Evolutionary conservation across 352 stramenopile species (phyloP), one percentile per base, ranked within the genome.

Genomic region (Pythium brachiatum): DNA sequence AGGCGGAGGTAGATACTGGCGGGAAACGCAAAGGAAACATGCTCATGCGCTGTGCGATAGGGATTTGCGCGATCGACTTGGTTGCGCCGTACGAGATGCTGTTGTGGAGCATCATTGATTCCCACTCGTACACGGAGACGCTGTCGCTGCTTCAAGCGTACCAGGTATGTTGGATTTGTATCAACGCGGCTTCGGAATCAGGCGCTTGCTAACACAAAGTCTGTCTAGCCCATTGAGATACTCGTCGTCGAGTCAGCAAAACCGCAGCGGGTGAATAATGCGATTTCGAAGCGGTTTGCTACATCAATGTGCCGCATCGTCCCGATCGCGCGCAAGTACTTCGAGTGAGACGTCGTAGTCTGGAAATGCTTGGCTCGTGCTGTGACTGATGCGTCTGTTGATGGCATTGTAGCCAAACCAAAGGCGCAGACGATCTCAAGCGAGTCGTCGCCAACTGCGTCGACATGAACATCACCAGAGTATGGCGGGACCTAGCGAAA

Each of bases 351-450:
- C 34, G 34, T 36, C 31, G 29, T 34, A 11, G 29, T 11, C 9
- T 34, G 29, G 5, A 34, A 9, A 34, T 34, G n/a, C n/a, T 34
- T 11, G 29, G 29, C 29, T 34, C 29, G 29, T 9, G 5, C 29
- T 9, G 29, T 34, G 29, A 34, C 29, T 34, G 29, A 34, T 9
- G 5, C 9, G 29, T 34, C 9, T 9, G 29, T 15, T 27, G 5
- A 23, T 57, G 3, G 27, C 47, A 20, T 15, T 34, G 0, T 31
- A 95, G 87, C 59, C 87, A 95, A 61, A 91, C 83, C 8, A 90
- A 90, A 74, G 87, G 87, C 50, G 81, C 79, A 18, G 85, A 93
- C 60, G 84, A 95, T 63, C 67, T 95, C 31, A 94, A 92, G 64
- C 73, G 87, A 25, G 72, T 95, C 26, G 87, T 91, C 66, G 70